phyloP scores from a whole-genome alignment of 345 rosid species.

The Excoecaria agallocha region DNA sequence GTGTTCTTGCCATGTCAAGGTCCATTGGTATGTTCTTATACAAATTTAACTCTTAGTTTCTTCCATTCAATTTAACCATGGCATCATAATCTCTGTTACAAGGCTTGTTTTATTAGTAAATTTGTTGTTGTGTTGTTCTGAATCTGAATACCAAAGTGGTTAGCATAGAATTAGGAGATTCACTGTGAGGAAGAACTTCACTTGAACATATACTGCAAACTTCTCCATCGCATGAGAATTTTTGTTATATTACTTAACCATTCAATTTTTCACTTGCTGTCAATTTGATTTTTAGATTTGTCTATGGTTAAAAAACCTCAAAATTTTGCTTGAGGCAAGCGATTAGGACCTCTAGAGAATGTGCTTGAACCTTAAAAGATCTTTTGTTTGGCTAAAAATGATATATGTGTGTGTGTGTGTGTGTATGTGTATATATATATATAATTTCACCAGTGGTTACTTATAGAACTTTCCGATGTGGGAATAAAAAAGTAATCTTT shows the following conservation, averaged over 20 bases:
- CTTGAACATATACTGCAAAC: no score
- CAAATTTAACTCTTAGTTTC: neutral
- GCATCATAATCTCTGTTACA: neutral
- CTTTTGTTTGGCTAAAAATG: neutral
- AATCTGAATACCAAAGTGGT: neutral
- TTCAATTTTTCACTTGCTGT: neutral
- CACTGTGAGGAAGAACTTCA: neutral
- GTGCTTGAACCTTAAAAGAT: neutral
- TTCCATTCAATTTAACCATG: neutral
- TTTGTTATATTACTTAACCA: neutral
- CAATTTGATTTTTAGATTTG: constrained; percentile 5
- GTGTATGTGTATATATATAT: no score
- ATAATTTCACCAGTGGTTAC: constrained; percentile 5
- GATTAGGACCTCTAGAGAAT: neutral
- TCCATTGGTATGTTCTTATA: constrained; percentile 64
- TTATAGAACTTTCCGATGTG: neutral
- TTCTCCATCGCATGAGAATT: neutral
- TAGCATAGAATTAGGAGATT: neutral
- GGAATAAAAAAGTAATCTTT: no score
- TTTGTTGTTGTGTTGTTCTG: neutral
- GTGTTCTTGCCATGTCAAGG: constrained; percentile 98
- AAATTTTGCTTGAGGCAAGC: neutral
- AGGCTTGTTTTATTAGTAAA: no score
- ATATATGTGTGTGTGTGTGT: no score
- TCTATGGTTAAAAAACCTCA: neutral